These are phyloP conservation scores for Colletotrichum abscissum DNA, from an alignment of 2,329 filamentous ascomycete species.

Conservation along the genomic window DNA sequence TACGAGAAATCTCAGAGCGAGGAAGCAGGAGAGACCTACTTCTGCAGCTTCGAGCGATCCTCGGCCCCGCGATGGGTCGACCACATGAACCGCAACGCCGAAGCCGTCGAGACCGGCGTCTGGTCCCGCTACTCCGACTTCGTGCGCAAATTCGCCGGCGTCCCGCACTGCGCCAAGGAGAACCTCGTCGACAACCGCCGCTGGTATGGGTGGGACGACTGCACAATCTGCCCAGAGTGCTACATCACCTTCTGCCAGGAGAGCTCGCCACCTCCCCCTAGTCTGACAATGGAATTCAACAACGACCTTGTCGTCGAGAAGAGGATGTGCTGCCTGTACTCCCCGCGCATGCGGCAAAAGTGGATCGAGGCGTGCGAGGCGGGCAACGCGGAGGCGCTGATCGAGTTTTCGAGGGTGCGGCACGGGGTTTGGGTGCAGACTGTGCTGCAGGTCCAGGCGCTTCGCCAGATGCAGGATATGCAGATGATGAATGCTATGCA, in stretches of 20 bases:
- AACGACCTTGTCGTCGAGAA: neutral
- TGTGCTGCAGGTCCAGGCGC: slow-evolving; percentile 18
- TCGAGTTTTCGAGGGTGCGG: slow-evolving; percentile 12
- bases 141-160: slow-evolving; percentile 39
- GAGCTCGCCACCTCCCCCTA: neutral
- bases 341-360: slow-evolving; percentile 32
- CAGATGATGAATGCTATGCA: slow-evolving; percentile 39
- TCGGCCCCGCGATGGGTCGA: slow-evolving; percentile 39
- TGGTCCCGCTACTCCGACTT: slow-evolving; percentile 44
- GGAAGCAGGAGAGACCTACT: slow-evolving; percentile 33
- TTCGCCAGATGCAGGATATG: slow-evolving; percentile 27
- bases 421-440: slow-evolving; percentile 30
- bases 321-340: slow-evolving; percentile 36
- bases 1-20: slow-evolving; percentile 39
- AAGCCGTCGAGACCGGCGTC: slow-evolving; percentile 46
- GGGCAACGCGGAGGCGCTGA: neutral
- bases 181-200: neutral
- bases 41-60: slow-evolving; percentile 45
- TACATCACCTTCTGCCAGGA: slow-evolving; percentile 25
- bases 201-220: slow-evolving; percentile 37
- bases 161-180: slow-evolving; percentile 26
- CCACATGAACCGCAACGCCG: slow-evolving; percentile 41
- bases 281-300: neutral
- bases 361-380: slow-evolving; percentile 26
- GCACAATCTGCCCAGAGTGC: slow-evolving; percentile 35